A percentile compares a stretch with the other conserved stretches of the same genome.
Conservation (phyloP, 495 filamentous ascomycete species). For the Trichoderma erinaceum region DNA sequence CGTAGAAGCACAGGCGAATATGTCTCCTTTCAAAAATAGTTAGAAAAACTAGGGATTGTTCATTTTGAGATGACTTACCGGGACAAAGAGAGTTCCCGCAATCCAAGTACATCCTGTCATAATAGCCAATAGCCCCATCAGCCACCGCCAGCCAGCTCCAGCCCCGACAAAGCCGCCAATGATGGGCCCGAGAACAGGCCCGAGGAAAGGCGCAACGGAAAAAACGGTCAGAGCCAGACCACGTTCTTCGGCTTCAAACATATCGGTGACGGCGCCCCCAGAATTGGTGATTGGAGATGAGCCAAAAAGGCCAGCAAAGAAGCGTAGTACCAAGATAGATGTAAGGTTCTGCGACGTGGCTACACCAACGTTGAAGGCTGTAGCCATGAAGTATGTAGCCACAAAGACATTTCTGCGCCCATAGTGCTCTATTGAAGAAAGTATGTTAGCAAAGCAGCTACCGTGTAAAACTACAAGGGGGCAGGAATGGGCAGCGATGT, state of each 20-base stretch:
- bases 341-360: slow-evolving; percentile 33
- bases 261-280: slow-evolving; percentile 69
- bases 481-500: slow-evolving; percentile 42
- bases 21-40: too few relatives aligned
- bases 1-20: too few relatives aligned
- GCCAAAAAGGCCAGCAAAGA: slow-evolving; percentile 68
- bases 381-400: slow-evolving; percentile 43
- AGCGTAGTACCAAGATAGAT: slow-evolving; percentile 59
- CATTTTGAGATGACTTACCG: slow-evolving; percentile 72
- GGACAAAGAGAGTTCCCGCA: slow-evolving; percentile 53
- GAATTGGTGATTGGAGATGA: slow-evolving; percentile 73
- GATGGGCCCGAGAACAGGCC: slow-evolving; percentile 53
- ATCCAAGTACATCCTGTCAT: slow-evolving; percentile 49
- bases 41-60: slow-evolving; percentile 19
- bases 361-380: slow-evolving; percentile 52
- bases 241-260: slow-evolving; percentile 62
- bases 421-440: too few relatives aligned
- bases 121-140: slow-evolving; percentile 41
- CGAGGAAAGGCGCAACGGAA: slow-evolving; percentile 36
- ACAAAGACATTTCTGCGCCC: slow-evolving; percentile 22
- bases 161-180: slow-evolving; percentile 57
- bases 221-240: slow-evolving; percentile 66
- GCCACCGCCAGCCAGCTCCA: slow-evolving; percentile 51
- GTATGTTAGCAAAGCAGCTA: too few relatives aligned
- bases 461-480: too few relatives aligned